A percentile compares a stretch with the other conserved stretches of the same genome.
Conservation (phyloP, 2,329 filamentous ascomycete species). For the Talaromyces sp. region DNA sequence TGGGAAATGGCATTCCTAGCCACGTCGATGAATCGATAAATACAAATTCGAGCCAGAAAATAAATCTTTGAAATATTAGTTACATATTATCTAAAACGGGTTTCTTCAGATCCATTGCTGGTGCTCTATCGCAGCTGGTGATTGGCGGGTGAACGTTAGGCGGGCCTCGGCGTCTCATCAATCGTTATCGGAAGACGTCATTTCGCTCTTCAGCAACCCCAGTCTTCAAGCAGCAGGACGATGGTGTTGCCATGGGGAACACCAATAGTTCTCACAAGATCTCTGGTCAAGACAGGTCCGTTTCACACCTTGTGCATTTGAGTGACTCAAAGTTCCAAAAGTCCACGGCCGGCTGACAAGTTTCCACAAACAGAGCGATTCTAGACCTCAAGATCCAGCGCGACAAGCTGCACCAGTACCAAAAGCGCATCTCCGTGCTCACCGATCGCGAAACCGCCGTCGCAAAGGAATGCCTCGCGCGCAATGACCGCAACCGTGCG, state of each 20-base stretch:
- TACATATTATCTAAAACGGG: too few species aligned
- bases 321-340: too few species aligned
- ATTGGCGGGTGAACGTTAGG: background rate
- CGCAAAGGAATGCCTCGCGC: constrained; percentile 73
- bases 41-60: background rate
- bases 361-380: constrained; percentile 64
- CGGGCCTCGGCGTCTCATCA: background rate
- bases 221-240: background rate
- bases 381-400: constrained; percentile 96
- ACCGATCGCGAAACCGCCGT: constrained; percentile 84
- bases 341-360: background rate
- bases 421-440: constrained; percentile 78
- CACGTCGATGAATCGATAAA: background rate
- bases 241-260: constrained; percentile 55
- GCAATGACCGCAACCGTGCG: constrained; percentile 73
- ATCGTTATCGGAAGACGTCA: background rate
- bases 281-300: constrained; percentile 80
- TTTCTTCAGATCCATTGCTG: background rate
- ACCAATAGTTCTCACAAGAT: constrained; percentile 59
- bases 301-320: too few species aligned
- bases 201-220: background rate
- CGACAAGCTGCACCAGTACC: constrained; percentile 95
- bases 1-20: background rate
- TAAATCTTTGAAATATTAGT: background rate
- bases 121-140: background rate